Evolutionary conservation across 495 filamentous ascomycete genomes (phyloP), one percentile per base, ranked within the genome.

Genomic region (Cairneyella variabilis): DNA sequence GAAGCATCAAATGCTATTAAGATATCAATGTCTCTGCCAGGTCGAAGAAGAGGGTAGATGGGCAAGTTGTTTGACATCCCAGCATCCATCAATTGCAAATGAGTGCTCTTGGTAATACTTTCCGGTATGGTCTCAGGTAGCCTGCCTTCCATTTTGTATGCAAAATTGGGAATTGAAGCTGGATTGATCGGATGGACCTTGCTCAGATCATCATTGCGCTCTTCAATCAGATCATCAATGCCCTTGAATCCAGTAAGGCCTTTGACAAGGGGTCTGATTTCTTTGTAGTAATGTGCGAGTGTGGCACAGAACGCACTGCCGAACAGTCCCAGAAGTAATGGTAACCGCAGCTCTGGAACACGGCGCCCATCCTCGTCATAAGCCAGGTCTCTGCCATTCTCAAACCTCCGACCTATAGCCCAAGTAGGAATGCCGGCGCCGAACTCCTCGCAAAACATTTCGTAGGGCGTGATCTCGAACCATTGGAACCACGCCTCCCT

Each of bases 41-140:
- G 89, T 17, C 93, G 80, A 21, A 98, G 83, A 5, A 97, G 77
- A 0, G 93, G 93, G 66, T 98, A 98, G 23, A 96, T 88, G 3
- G 93, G 92, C 3, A 98, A 76, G 60, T 98, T 98, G 65, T 97
- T 97, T 46, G 86, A 90, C 91, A 98, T 98, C 11, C 93, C 93
- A 5, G 93, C 90, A 70, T 98, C 93, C 87, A 96, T 96, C 3
- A 97, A 80, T 58, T 93, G 85, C 21, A 97, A 74, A 58, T 89
- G 83, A 28, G 83, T 71, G 17, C 72, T 76, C 42, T 79, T 72
- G 61, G 86, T 83, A 36, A 95, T 82, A 22, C 79, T 88, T 41
- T 85, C 78, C 0, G 93, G 90, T 40, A 83, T 85, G 2, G 84
- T 88, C 0, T 76, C 63, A 0, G 90, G 88, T 27, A 98, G 73